Evolutionary conservation across 2,329 filamentous ascomycete genomes (phyloP).

Genomic region (Pseudogymnoascus sp.): DNA sequence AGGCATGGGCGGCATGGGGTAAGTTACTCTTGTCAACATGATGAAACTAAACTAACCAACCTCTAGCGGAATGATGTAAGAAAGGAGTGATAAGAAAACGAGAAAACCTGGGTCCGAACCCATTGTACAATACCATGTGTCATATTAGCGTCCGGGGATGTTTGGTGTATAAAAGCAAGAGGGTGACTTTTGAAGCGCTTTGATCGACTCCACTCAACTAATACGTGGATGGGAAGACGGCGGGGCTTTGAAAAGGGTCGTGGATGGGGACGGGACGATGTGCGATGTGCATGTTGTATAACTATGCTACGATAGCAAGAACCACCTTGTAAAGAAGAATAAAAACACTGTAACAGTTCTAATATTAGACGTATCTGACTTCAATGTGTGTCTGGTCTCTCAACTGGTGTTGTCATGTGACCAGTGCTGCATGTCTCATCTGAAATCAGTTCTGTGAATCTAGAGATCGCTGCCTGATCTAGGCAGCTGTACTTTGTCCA

Average conservation of each 20-base stretch:
- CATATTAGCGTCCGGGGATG: constrained; percentile 7
- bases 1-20: constrained; percentile 49
- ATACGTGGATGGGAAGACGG: constrained; percentile 1
- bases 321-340: constrained; percentile 1
- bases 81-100: constrained; percentile 8
- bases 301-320: background rate
- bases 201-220: constrained; percentile 8
- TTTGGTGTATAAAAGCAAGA: constrained; percentile 4
- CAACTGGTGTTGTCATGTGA: background rate
- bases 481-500: background rate
- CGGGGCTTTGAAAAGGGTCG: background rate
- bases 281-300: constrained; percentile 4
- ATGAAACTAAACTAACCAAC: constrained; percentile 12
- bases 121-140: constrained; percentile 8
- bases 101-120: background rate
- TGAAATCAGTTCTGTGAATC: background rate
- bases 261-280: background rate
- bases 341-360: constrained; percentile 2
- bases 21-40: constrained; percentile 25
- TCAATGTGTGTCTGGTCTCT: background rate
- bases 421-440: background rate
- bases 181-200: background rate
- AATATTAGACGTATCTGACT: background rate
- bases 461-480: background rate
- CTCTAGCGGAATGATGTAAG: constrained; percentile 27